A percentile compares a stretch with the other conserved stretches of the same genome.
These are phyloP conservation scores for Verruconis gallopava DNA, from an alignment of 2,329 filamentous ascomycete genomes.

Conservation along the genomic window DNA sequence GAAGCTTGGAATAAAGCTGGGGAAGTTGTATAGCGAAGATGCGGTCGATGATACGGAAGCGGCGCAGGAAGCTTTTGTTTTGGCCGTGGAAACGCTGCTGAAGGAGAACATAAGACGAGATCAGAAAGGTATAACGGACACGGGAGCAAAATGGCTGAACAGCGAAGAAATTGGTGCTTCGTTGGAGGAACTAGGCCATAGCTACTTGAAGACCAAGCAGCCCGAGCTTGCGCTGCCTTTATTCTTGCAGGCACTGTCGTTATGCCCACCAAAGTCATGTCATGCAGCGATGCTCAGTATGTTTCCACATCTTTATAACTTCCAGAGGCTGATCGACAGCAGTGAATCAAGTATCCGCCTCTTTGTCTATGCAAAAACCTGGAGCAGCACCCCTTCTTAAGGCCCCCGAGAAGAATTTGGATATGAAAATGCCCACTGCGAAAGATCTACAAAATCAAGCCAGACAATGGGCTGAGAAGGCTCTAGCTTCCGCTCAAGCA, in stretches of 20 bases:
- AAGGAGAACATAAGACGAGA: slow-evolving; percentile 59
- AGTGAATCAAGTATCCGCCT: slow-evolving; percentile 72
- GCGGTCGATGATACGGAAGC: slow-evolving; percentile 61
- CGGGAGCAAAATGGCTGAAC: slow-evolving; percentile 58
- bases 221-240: slow-evolving; percentile 75
- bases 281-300: slow-evolving; percentile 68
- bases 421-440: slow-evolving; percentile 36
- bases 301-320: slow-evolving; percentile 20
- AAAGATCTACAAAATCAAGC: slow-evolving; percentile 42
- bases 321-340: slow-evolving; percentile 5
- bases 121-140: slow-evolving; percentile 53
- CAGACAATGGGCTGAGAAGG: slow-evolving; percentile 66
- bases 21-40: slow-evolving; percentile 65
- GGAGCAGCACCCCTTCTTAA: slow-evolving; percentile 20
- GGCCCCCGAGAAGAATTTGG: slow-evolving; percentile 21
- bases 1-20: slow-evolving; percentile 69
- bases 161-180: slow-evolving; percentile 60
- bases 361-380: slow-evolving; percentile 52
- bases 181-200: slow-evolving; percentile 61
- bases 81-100: slow-evolving; percentile 69
- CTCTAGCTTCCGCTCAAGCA: slow-evolving; percentile 51
- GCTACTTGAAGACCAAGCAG: slow-evolving; percentile 60
- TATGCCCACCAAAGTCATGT: slow-evolving; percentile 53
- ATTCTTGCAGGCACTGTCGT: slow-evolving; percentile 69
- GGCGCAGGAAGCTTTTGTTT: slow-evolving; percentile 63